These are phyloP conservation scores for Colletotrichum coccodes DNA, from an alignment of 2,329 filamentous ascomycete genomes.

Conservation along the genomic window DNA sequence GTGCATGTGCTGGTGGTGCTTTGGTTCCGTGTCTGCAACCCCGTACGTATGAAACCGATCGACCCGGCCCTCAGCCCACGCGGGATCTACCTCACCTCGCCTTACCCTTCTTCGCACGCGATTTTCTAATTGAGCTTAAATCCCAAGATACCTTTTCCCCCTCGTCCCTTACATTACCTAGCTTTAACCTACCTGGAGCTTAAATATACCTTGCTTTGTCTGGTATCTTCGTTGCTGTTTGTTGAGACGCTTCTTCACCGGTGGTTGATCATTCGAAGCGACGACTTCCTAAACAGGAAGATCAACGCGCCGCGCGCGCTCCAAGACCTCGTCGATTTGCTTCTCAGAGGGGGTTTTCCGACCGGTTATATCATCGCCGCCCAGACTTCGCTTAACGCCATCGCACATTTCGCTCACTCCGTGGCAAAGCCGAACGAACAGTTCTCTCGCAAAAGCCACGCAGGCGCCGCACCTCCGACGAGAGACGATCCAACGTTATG, in stretches of 20 bases:
- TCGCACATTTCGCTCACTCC: background rate
- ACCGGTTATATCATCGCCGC: background rate
- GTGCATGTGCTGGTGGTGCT: conserved; percentile 27
- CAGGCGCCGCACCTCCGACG: background rate
- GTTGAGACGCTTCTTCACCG: background rate
- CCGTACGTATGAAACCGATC: conserved; percentile 29
- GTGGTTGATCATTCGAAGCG: background rate
- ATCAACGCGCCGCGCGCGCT: background rate
- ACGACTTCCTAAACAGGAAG: background rate
- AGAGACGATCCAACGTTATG: conserved; percentile 11
- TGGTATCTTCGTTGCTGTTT: background rate
- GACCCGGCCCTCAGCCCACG: conserved; percentile 7
- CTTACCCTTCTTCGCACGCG: background rate
- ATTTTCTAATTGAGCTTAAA: conserved; percentile 25
- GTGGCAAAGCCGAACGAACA: background rate
- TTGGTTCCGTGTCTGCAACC: conserved; percentile 27
- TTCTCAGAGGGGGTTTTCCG: no score
- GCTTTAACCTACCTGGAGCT: conserved; percentile 13
- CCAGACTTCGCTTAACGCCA: background rate
- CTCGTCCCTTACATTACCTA: conserved; percentile 1
- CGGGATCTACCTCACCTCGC: conserved; percentile 20
- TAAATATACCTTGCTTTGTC: background rate
- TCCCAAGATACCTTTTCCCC: background rate
- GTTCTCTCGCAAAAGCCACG: background rate
- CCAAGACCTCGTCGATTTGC: background rate